phyloP scores from a whole-genome alignment of 2,329 filamentous ascomycete genomes.

The Moelleriella libera region DNA sequence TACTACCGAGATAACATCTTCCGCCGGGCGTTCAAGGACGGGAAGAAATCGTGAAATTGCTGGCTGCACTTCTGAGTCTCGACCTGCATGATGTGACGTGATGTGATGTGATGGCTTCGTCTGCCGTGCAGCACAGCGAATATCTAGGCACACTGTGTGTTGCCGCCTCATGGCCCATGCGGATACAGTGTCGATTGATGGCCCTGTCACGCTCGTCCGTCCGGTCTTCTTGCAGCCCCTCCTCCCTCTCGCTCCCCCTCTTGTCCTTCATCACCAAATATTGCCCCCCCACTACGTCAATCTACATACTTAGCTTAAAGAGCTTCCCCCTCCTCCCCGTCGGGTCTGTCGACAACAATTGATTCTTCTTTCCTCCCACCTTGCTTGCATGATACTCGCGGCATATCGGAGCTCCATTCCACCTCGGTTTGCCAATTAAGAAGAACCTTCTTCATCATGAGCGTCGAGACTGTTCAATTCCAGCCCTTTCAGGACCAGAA shows the following conservation, averaged over 20 bases:
- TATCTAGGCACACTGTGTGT: too few relatives aligned
- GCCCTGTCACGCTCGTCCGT: not conserved
- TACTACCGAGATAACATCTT: slow-evolving; percentile 70
- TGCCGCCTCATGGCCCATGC: too few relatives aligned
- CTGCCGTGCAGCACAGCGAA: too few relatives aligned
- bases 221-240: not conserved
- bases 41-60: not conserved
- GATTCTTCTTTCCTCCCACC: not conserved
- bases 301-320: slow-evolving; percentile 9
- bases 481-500: slow-evolving; percentile 92
- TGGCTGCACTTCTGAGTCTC: too few relatives aligned
- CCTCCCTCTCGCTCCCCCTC: not conserved
- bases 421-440: not conserved
- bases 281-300: slow-evolving; percentile 1
- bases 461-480: slow-evolving; percentile 62
- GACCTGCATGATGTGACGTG: not conserved
- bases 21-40: slow-evolving; percentile 12
- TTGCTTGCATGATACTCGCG: not conserved
- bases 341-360: slow-evolving; percentile 2
- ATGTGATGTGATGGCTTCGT: too few relatives aligned
- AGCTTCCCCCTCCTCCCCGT: slow-evolving; percentile 10
- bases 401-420: not conserved
- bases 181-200: too few relatives aligned
- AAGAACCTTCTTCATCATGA: slow-evolving; percentile 37
- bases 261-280: too few relatives aligned